Percentiles rank a stretch among this genome's conserved stretches.
These are phyloP conservation scores for Penicillium vulpinum DNA, from an alignment of 2,329 filamentous ascomycete species.

Conservation along the genomic window DNA sequence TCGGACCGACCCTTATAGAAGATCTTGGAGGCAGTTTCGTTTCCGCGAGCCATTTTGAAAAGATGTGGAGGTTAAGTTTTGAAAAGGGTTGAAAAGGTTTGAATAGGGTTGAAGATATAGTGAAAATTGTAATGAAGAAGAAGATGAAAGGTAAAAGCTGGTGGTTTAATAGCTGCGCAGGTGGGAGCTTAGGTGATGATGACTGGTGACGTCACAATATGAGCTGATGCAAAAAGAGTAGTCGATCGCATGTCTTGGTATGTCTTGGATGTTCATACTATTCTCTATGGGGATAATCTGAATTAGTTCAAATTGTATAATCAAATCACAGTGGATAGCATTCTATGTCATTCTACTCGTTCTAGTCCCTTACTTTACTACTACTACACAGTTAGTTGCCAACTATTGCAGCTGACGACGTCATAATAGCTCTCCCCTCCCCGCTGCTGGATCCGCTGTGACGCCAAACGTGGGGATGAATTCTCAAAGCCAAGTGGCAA, in stretches of 20 bases:
- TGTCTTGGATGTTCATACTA: no score
- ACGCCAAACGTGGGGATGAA: conserved; percentile 10
- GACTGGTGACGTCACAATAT: conserved; percentile 24
- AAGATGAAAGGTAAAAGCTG: not conserved
- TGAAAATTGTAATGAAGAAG: not conserved
- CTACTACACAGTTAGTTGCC: conserved; percentile 6
- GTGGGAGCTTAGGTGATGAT: conserved; percentile 19
- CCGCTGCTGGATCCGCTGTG: conserved; percentile 2
- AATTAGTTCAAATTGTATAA: not conserved
- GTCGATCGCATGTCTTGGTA: conserved; percentile 15
- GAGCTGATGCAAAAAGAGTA: conserved; percentile 4
- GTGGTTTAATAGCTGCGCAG: conserved; percentile 3
- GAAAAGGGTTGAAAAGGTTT: conserved; percentile 10
- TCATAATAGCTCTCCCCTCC: conserved; percentile 9
- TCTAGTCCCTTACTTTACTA: conserved; percentile 9
- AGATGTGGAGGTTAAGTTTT: not conserved
- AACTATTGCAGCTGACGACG: conserved; percentile 10
- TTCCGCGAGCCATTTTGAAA: conserved; percentile 67
- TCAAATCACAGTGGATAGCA: conserved; percentile 23
- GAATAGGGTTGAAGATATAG: conserved; percentile 2
- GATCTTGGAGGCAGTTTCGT: conserved; percentile 71
- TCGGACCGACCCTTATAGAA: conserved; percentile 77
- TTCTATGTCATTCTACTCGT: not conserved
- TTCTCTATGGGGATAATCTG: not conserved
- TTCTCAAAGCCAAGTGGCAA: conserved; percentile 6